Evolutionary conservation across 768 basidiomycete species (phyloP), one percentile per base, ranked within the genome.

Genomic region (Collybiopsis confluens): DNA sequence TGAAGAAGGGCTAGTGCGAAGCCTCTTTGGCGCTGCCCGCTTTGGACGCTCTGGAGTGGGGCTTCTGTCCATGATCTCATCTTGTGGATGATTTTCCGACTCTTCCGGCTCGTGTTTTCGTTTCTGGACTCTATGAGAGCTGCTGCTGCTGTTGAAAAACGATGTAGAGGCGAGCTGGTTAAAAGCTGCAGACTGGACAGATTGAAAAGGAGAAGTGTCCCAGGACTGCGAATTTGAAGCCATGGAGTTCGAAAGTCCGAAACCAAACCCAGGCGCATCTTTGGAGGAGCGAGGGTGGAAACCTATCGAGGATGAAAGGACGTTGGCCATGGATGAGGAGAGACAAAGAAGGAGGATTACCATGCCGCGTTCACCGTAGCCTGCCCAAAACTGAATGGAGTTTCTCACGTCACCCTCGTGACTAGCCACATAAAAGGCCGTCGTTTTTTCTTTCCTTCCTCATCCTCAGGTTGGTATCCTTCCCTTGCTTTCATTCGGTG

Each of bases 61-160:
- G 59, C 89, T 90, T 56, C 88, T 77, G 66, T 91, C 90, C 90
- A 92, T 92, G 15, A 83, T 77, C 49, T 87, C 79, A 59, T 90
- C 89, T 54, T 79, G 68, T 49, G 59, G 68, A 58, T 56, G 55
- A 23, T 69, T 67, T 54, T 81, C 79, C 3, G 70, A 64, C n/a
- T 90, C 88, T 18, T 91, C 89, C 1, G 70, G 65, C 50, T 92
- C 90, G 55, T 77, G 73, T 37, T 85, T 73, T 57, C 90, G 73
- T 68, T 91, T 89, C 66, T 79, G 77, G 15, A 68, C 63, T 45
- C 82, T 77, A 23, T 61, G 58, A 13, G 69, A 47, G 27, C 73
- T 61, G 30, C 73, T 67, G 46, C 79, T 70, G 56, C 73, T 74
- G 2, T 21, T 16, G 6, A 48, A 21, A 20, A 36, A 35, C 30